Evolutionary conservation across 208 protist genomes (phyloP).

Genomic region (Trypanosoma conorhini): DNA sequence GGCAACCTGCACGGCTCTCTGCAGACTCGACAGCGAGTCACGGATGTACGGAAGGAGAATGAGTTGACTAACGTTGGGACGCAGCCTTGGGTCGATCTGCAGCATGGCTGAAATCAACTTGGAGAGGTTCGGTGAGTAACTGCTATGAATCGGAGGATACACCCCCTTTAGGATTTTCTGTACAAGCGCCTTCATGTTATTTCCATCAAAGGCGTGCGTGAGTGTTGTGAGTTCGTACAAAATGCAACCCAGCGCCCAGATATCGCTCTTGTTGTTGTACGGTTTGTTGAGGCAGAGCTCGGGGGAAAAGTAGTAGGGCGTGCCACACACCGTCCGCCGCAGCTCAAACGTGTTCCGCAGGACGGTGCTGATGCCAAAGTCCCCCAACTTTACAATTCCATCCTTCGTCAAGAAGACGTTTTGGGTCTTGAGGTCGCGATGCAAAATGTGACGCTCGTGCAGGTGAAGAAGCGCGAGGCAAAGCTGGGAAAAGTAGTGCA

Average conservation of each 20-base stretch:
- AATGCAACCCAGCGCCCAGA: constrained; percentile 99
- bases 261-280: constrained; percentile 95
- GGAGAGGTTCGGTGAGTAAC: constrained; percentile 73
- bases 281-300: constrained; percentile 94
- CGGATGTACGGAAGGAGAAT: constrained; percentile 77
- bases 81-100: constrained; percentile 75
- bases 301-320: constrained; percentile 97
- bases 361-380: constrained; percentile 98
- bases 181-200: constrained; percentile 88
- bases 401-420: constrained; percentile 97
- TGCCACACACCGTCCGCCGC: constrained; percentile 96
- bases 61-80: constrained; percentile 84
- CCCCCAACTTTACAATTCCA: constrained; percentile 96
- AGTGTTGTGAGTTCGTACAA: constrained; percentile 97
- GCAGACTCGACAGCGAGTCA: constrained; percentile 62
- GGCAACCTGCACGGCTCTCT: constrained; percentile 58
- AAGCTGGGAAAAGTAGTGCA: constrained; percentile 88
- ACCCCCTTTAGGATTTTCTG: constrained; percentile 90
- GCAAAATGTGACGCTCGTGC: constrained; percentile 97
- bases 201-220: constrained; percentile 88
- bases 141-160: constrained; percentile 77
- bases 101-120: constrained; percentile 85
- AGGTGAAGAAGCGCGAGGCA: constrained; percentile 96
- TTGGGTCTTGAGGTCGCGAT: constrained; percentile 96
- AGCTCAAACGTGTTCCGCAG: constrained; percentile 97